Evolutionary conservation across 345 rosid genomes (phyloP), one percentile per base, ranked within the genome.

Genomic region (Acer saccharum): DNA sequence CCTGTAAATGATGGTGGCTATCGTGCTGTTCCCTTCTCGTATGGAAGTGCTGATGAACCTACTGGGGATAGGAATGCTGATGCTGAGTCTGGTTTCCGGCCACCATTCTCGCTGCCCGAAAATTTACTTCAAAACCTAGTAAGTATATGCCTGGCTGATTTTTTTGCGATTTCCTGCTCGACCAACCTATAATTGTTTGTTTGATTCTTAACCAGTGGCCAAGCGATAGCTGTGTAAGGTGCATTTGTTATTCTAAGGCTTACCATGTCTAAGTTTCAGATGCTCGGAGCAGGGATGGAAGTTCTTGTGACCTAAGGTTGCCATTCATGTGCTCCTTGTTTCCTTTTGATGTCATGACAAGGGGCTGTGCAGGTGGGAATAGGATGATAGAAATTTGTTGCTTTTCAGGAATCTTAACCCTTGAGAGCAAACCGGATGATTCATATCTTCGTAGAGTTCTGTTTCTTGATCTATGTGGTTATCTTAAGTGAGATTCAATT

Each of bases 241-340:
- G 93, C 93, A 85, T 87, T 79, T 92, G 91, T 92, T 87, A 73
- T 92, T 92, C 98, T 96, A 90, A 96, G 98, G 99, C 90, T 91
- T 89, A 93, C 84, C 79, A 89, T 96, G 96, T 96, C 98, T 88
- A 94, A 95, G 99, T 96, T 96, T 92, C 99, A 96, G 99, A 96
- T 96, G 86, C 95, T 90, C 75, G 99, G 95, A 83, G 98, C 91
- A 90, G 92, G 78, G 91, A 87, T 82, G 90, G 87, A 74, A 77
- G 91, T 90, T 92, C 91, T 83, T 87, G 77, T 72, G 83, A 81
- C 80, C 85, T 84, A 80, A 87, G 91, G 90, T 88, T 83, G 88
- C 89, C 86, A 84, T 87, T 77, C 90, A 81, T 85, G 78, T 91
- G 91, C 94, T 85, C 96, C 97, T 92, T 95, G 92, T 93, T 91